Percentiles rank a stretch among this genome's conserved stretches.
Evolutionary conservation across 2,329 filamentous ascomycete genomes (phyloP).

Genomic region (Claviceps sp.): DNA sequence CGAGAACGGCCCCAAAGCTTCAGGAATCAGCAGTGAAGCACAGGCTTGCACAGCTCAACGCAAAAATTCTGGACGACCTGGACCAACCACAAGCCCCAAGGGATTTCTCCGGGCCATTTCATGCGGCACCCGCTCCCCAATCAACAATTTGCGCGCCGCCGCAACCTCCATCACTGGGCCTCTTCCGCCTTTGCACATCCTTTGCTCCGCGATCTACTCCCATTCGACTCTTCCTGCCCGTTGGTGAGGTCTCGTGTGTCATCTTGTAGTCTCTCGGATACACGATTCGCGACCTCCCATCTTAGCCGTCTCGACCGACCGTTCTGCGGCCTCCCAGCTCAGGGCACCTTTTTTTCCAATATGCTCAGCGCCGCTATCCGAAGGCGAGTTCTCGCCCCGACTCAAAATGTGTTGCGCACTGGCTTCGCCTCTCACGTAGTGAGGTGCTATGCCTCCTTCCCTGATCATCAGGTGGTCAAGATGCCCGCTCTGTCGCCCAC

Average conservation of each 20-base stretch:
- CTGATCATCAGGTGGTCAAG: conserved; percentile 85
- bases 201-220: conserved; percentile 8
- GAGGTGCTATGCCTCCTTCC: conserved; percentile 70
- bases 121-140: conserved; percentile 14
- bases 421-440: conserved; percentile 41
- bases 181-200: conserved; percentile 6
- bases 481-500: conserved; percentile 98
- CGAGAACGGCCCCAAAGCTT: conserved; percentile 20
- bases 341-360: conserved; percentile 20
- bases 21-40: conserved; percentile 14
- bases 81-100: conserved; percentile 22
- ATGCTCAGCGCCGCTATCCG: conserved; percentile 53
- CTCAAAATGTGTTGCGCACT: conserved; percentile 36
- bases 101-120: conserved; percentile 19
- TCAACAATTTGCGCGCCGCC: conserved; percentile 19
- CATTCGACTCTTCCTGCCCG: conserved; percentile 1
- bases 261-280: not conserved
- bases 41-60: conserved; percentile 23
- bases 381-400: conserved; percentile 43
- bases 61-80: conserved; percentile 24
- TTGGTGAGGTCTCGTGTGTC: conserved; percentile 1
- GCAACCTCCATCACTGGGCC: conserved; percentile 2
- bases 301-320: conserved; percentile 7
- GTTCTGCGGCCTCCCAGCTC: conserved; percentile 4
- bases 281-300: conserved; percentile 8